A percentile compares a stretch with the other conserved stretches of the same genome.
Evolutionary conservation across 768 basidiomycete species (phyloP).

Genomic region (Paxillus involutus): DNA sequence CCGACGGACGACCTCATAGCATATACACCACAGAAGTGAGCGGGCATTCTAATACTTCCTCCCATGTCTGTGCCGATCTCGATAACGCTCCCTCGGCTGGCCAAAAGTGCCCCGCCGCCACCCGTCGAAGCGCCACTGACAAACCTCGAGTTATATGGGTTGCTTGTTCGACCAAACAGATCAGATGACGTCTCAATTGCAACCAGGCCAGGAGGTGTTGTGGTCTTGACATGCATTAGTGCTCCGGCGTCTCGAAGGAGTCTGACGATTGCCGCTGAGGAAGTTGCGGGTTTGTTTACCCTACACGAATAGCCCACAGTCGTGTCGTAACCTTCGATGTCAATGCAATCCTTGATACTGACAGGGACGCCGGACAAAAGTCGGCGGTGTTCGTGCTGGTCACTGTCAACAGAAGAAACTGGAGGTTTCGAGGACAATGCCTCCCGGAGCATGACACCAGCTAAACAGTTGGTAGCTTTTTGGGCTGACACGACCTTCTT

Average conservation of each 20-base stretch:
- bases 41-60: conserved; percentile 49
- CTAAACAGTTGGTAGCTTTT: conserved; percentile 54
- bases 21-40: conserved; percentile 48
- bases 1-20: conserved; percentile 38
- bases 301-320: conserved; percentile 44
- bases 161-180: conserved; percentile 46
- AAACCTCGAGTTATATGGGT: conserved; percentile 45
- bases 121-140: conserved; percentile 50
- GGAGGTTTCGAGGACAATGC: conserved; percentile 9
- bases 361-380: conserved; percentile 48
- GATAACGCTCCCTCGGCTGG: conserved; percentile 41
- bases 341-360: conserved; percentile 48
- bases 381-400: conserved; percentile 4
- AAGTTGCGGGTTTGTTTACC: conserved; percentile 33
- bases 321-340: conserved; percentile 46
- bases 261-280: conserved; percentile 37
- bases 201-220: conserved; percentile 43
- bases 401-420: conserved; percentile 9
- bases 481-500: too few relatives aligned
- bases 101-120: conserved; percentile 50
- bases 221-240: conserved; percentile 42
- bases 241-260: conserved; percentile 43
- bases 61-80: conserved; percentile 52
- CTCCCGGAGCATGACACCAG: conserved; percentile 43
- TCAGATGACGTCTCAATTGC: conserved; percentile 43